Base-by-base conservation (phyloP, 371 early-diverging fungal genomes). In the Capniomyces stellatus region DNA sequence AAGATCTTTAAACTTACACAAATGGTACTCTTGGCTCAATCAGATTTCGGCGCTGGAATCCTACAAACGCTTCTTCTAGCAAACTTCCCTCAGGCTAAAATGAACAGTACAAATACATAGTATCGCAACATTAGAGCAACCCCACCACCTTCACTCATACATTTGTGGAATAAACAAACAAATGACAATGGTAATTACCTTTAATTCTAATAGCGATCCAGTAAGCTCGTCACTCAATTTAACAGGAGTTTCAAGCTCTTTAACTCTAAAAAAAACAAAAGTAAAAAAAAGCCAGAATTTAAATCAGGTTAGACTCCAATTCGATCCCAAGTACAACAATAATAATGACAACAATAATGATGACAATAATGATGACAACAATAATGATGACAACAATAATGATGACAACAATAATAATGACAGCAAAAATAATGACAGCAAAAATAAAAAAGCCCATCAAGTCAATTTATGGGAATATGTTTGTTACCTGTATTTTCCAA, bases 71-170 rank as follows among this genome's bases (percentile, higher is more conserved):
- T 58, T 92, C 92, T 31, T 69, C 67, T 58, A 90, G 76, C 53
- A 85, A 59, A 55, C 81, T 90, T 48, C 91, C 87, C 73, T 92
- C 92, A 19, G 93, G 89, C 79, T 85, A 65, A 56, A 69, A 44
- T 41, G 29, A 40, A 12, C 44, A 51, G 59, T 52, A 22, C 46
- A 25, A n/a, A n/a, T n/a, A n/a, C n/a, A n/a, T n/a, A n/a, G n/a
- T n/a, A n/a, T n/a, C n/a, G n/a, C n/a, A n/a, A n/a, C n/a, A n/a
- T n/a, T n/a, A n/a, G n/a, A n/a, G n/a, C n/a, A n/a, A n/a, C n/a
- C n/a, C n/a, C n/a, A n/a, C n/a, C n/a, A n/a, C n/a, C n/a, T n/a
- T n/a, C n/a, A n/a, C n/a, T n/a, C n/a, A n/a, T n/a, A n/a, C n/a
- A n/a, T n/a, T n/a, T n/a, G n/a, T n/a, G n/a, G n/a, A n/a, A n/a